Evolutionary conservation across 495 filamentous ascomycete species (phyloP).

Genomic region (Alectoria sarmentosa): DNA sequence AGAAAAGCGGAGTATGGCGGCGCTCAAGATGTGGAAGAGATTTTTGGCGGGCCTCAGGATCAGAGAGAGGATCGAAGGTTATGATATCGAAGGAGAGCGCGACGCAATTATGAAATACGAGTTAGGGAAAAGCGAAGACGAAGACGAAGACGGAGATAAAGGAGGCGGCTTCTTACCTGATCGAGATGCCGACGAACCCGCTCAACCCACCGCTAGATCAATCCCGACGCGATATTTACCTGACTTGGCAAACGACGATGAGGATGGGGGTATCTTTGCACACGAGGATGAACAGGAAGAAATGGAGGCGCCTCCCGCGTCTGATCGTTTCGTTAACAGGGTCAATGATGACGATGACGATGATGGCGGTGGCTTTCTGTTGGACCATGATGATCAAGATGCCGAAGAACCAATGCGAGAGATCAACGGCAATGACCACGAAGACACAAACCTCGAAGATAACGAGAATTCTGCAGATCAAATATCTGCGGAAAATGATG

Average conservation of each 20-base stretch:
- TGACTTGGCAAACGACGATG: background rate
- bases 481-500: background rate
- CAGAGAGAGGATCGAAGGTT: conserved; percentile 61
- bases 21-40: conserved; percentile 66
- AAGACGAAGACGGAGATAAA: conserved; percentile 26
- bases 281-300: background rate
- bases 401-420: conserved; percentile 16
- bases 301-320: background rate
- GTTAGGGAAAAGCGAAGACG: conserved; percentile 23
- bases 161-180: conserved; percentile 24
- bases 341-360: conserved; percentile 14
- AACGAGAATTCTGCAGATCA: background rate
- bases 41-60: conserved; percentile 73
- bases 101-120: conserved; percentile 24
- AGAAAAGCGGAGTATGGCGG: conserved; percentile 47
- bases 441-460: background rate
- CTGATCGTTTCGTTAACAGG: conserved; percentile 1
- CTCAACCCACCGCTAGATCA: conserved; percentile 20
- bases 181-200: conserved; percentile 4
- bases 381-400: conserved; percentile 2
- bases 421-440: background rate
- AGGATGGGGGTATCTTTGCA: conserved; percentile 4
- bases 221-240: background rate
- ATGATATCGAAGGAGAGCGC: conserved; percentile 49
- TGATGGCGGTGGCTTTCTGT: conserved; percentile 11